Base-by-base conservation (phyloP, 139 green algal genomes). In the Chlorella vulgaris region DNA sequence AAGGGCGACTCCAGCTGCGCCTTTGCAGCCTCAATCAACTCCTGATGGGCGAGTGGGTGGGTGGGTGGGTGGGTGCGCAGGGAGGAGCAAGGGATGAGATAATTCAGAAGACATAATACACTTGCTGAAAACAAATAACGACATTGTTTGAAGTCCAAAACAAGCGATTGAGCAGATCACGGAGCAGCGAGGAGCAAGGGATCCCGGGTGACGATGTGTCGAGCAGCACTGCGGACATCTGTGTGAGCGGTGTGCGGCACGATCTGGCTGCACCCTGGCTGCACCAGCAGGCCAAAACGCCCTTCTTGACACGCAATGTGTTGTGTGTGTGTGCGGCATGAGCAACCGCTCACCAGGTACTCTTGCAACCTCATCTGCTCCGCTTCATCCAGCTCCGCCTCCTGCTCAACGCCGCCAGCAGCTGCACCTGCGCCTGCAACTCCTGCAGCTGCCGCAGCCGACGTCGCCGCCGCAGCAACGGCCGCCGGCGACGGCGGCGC, bases 1-100 rank as follows among this genome's bases (percentile, higher is more conserved):
- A 88, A 95, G 4, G 83, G 69, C 31, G 86, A 86, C 22, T 82
- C 83, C 74, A 96, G 68, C 18, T 61, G 81, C 0, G 71, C 70
- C 66, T 89, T 90, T 39, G 91, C 92, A 55, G 78, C 80, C 24
- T 88, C 81, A 22, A 94, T 21, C n/a, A 94, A 68, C 36, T 85
- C 81, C 22, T 71, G 55, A 42, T 62, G 7, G 42, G 40, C 1
- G 31, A 43, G 33, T 29, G 33, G 31, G 33, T 4, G 63, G 26
- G 10, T 2, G 3, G 28, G 31, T 2, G 6, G 28, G 67, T 36
- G 38, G 38, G 67, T 2, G 28, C 26, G 8, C 33, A 70, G 22
- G 2, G 2, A 35, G 36, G 4, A 55, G 18, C 66, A 73, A 7
- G 36, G 24, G 22, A 21, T 21, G n/a, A 5, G 55, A 21, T 8